Conservation (phyloP, 2,329 filamentous ascomycete genomes). For the Colletotrichum camelliae region DNA sequence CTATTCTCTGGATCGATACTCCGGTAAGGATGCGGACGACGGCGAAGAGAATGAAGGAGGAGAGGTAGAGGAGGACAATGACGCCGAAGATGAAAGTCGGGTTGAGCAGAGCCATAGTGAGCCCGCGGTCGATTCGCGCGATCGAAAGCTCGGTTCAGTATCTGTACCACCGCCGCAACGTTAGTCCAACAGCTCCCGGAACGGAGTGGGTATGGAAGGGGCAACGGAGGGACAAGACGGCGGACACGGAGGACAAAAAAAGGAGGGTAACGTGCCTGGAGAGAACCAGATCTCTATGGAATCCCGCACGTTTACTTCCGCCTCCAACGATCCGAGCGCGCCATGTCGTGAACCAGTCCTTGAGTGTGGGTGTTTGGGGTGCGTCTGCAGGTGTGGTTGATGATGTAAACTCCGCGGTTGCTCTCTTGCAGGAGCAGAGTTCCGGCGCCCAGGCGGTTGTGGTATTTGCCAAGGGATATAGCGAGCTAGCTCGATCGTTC, state of each 20-base stretch:
- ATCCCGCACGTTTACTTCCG: slow-evolving; percentile 20
- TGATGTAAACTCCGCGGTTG: slow-evolving; percentile 8
- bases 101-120: slow-evolving; percentile 68
- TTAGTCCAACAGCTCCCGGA: background rate
- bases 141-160: slow-evolving; percentile 9
- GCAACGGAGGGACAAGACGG: background rate
- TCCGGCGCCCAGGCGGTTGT: slow-evolving; percentile 12
- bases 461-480: background rate
- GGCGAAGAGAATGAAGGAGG: slow-evolving; percentile 92
- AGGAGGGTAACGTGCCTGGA: slow-evolving; percentile 5
- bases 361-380: background rate
- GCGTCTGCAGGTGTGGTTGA: background rate
- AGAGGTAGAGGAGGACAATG: slow-evolving; percentile 84
- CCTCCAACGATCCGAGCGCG: slow-evolving; percentile 21
- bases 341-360: slow-evolving; percentile 13
- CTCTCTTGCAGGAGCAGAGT: slow-evolving; percentile 1
- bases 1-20: slow-evolving; percentile 93
- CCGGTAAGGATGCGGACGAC: slow-evolving; percentile 91
- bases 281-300: slow-evolving; percentile 15
- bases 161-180: background rate
- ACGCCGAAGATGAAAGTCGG: slow-evolving; percentile 88
- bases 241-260: background rate
- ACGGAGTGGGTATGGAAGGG: background rate
- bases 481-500: background rate
- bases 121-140: slow-evolving; percentile 8